phyloP scores from a whole-genome alignment of 768 basidiomycete species.

The Mycena polygramma region DNA sequence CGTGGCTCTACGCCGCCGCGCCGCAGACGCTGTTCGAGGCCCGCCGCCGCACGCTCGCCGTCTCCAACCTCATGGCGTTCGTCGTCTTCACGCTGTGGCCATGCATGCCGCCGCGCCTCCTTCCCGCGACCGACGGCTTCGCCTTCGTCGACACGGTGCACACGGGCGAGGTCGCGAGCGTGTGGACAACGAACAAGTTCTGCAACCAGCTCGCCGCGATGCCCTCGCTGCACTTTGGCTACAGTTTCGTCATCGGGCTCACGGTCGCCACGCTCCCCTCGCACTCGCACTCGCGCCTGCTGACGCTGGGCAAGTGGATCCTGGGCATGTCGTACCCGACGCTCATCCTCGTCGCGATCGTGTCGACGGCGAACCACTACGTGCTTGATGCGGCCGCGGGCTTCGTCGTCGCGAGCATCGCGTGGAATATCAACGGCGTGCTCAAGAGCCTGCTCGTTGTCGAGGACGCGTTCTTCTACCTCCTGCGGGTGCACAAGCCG shows the following conservation, averaged over 20 bases:
- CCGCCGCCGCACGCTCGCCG: constrained; percentile 37
- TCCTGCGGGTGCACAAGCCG: constrained; percentile 37
- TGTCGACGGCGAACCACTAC: constrained; percentile 38
- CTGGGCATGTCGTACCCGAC: constrained; percentile 37
- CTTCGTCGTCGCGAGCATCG: constrained; percentile 37
- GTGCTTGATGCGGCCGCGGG: constrained; percentile 36
- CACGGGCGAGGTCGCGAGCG: constrained; percentile 35
- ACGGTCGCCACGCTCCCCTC: constrained; percentile 35
- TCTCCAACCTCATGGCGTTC: constrained; percentile 38
- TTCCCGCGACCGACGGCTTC: constrained; percentile 33
- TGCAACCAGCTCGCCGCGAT: constrained; percentile 39
- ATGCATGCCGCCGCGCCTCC: constrained; percentile 38
- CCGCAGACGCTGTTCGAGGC: constrained; percentile 36
- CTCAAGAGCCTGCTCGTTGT: constrained; percentile 35
- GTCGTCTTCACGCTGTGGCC: constrained; percentile 38
- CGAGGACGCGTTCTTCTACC: constrained; percentile 34
- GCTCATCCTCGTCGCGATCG: constrained; percentile 37
- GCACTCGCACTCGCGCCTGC: constrained; percentile 28
- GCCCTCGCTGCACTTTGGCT: constrained; percentile 37
- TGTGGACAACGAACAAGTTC: constrained; percentile 37
- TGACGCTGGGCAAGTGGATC: constrained; percentile 29
- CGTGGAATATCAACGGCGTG: constrained; percentile 38
- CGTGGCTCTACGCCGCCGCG: constrained; percentile 37
- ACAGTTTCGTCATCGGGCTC: constrained; percentile 38
- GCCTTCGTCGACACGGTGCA: constrained; percentile 37